Evolutionary conservation across 768 basidiomycete species (phyloP), one percentile per base, ranked within the genome.

Genomic region (Russula foetens): DNA sequence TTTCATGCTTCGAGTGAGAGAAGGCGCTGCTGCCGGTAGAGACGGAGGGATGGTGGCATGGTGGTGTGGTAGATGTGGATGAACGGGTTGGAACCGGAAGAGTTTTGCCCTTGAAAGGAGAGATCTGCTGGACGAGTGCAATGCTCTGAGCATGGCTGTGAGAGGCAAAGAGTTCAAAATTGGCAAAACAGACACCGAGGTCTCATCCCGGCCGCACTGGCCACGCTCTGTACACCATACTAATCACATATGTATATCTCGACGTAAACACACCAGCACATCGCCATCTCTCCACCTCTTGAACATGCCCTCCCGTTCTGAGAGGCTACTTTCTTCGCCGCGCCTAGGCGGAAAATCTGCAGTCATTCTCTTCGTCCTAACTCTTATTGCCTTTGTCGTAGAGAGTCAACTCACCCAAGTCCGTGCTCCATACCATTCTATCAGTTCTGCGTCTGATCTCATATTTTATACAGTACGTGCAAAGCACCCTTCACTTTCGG

Each of bases 351-450:
- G 83, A 24, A 76, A 71, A 53, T 67, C 76, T 33, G 78, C 85
- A 0, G 68, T 84, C 44, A 69, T 74, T 31, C 67, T 90, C 47
- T 92, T 92, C 68, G 67, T 80, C 23, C 69, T 76, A 26, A 77
- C 79, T 28, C 79, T 92, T 49, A 28, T 88, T 49, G 84, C 86
- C 0, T 94, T 93, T 68, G 90, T 92, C 0, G 70, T 72, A 29
- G 90, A 94, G 75, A 88, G 83, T 39, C 83, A 90, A 68, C 76
- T 88, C 15, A 82, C 88, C 0, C 88, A 92, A 77, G 90, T 90
- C 66, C 31, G 75, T 41, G 26, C 48, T 28, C 28, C 12, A 5
- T 28, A 28, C 49, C n/a, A 19, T 23, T 50, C n/a, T 31, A 44
- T n/a, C 28, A 26, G 14, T 26, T 48, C 17, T 33, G 41, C 55